Percentiles rank a stretch among this genome's conserved stretches.
Conservation (phyloP, 176 grass and related monocot species). For the Bonia amplexicaulis region DNA sequence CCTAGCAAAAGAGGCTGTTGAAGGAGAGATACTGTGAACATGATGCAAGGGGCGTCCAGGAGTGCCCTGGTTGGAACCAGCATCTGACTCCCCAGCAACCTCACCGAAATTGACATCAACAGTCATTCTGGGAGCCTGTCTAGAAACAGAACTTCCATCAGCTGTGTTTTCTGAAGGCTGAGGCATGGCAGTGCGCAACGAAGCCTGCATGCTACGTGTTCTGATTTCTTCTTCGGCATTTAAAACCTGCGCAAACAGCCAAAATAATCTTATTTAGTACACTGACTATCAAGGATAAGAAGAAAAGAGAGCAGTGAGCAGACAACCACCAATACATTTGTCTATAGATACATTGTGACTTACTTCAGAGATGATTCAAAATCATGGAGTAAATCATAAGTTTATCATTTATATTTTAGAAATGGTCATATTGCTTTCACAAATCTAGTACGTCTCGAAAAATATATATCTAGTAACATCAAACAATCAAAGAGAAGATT, state of each 20-base stretch:
- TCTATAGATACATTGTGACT: background rate
- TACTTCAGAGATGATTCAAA: background rate
- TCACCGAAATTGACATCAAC: conserved; percentile 90
- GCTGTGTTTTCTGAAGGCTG: conserved; percentile 51
- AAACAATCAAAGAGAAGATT: background rate
- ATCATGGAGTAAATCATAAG: background rate
- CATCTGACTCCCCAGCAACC: conserved; percentile 69
- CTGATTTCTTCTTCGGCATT: conserved; percentile 94
- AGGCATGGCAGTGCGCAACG: conserved; percentile 31
- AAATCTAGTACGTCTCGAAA: background rate
- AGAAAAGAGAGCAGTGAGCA: conserved; percentile 6
- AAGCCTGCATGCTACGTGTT: conserved; percentile 49
- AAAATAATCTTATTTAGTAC: background rate
- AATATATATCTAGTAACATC: background rate
- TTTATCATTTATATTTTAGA: background rate
- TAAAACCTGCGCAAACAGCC: conserved; percentile 57
- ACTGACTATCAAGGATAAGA: background rate
- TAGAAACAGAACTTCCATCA: conserved; percentile 48
- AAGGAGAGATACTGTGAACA: conserved; percentile 68
- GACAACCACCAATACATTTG: background rate
- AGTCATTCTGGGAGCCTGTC: conserved; percentile 47
- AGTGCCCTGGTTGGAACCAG: conserved; percentile 68
- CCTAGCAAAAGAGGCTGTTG: conserved; percentile 55
- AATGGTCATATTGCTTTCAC: background rate
- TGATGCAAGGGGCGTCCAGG: conserved; percentile 57